Conservation (phyloP, 2,329 filamentous ascomycete species). For the Epichloe aotearoae region DNA sequence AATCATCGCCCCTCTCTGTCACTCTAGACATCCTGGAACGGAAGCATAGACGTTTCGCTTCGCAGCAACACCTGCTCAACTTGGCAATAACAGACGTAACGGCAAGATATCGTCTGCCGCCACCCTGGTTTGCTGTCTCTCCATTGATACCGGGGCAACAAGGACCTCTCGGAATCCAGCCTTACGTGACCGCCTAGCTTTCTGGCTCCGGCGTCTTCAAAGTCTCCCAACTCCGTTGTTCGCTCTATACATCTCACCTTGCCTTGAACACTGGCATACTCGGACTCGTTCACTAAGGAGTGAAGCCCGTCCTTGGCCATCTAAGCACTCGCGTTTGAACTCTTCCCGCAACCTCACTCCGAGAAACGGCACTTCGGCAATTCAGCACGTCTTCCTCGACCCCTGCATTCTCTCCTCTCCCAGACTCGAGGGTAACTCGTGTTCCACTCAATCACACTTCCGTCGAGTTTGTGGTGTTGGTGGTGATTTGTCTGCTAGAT, state of each 20-base stretch:
- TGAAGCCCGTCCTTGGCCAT: neutral
- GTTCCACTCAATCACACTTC: neutral
- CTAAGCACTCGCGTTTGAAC: neutral
- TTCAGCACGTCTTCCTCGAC: no score
- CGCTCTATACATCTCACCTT: neutral
- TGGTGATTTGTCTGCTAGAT: neutral
- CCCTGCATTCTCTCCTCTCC: no score
- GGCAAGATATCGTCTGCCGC: conserved; percentile 1
- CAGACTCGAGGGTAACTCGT: neutral
- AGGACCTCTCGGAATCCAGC: neutral
- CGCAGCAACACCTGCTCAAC: neutral
- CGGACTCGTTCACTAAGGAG: neutral
- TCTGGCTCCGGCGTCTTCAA: neutral
- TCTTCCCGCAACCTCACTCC: neutral
- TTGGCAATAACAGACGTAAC: neutral
- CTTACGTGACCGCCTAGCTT: neutral
- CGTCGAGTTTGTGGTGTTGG: neutral
- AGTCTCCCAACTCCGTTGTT: neutral
- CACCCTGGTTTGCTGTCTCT: neutral
- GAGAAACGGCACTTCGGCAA: neutral
- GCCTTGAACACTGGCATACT: neutral
- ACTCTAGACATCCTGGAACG: neutral
- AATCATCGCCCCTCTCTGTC: no score
- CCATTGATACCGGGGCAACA: neutral
- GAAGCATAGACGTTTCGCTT: neutral